A percentile compares a stretch with the other conserved stretches of the same genome.
phyloP scores from a whole-genome alignment of 805 yeast species.

The Priceomyces castillae region DNA sequence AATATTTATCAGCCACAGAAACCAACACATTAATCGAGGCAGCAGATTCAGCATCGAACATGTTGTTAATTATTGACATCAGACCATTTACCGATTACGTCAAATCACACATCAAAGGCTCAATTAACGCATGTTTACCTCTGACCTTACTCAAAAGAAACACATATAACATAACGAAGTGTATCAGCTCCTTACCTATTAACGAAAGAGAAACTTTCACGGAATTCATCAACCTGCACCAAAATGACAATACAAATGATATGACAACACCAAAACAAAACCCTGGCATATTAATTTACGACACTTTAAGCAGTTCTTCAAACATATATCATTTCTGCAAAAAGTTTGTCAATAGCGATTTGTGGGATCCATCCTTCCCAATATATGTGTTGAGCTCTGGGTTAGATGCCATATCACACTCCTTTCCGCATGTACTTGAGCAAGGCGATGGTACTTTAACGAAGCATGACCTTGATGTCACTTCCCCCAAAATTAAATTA shows the following conservation, averaged over 20 bases:
- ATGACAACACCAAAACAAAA: neutral
- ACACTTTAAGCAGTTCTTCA: slow-evolving; percentile 34
- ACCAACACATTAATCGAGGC: slow-evolving; percentile 14
- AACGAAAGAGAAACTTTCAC: slow-evolving; percentile 45
- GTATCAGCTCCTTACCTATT: slow-evolving; percentile 57
- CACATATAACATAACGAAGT: slow-evolving; percentile 62
- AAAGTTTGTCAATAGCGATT: slow-evolving; percentile 40
- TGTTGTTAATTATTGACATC: slow-evolving; percentile 61
- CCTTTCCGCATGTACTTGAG: slow-evolving; percentile 18
- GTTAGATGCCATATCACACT: slow-evolving; percentile 31
- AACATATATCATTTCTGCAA: slow-evolving; percentile 47
- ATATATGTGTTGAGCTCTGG: slow-evolving; percentile 44
- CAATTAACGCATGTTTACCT: slow-evolving; percentile 82
- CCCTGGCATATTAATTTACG: slow-evolving; percentile 43
- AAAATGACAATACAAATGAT: neutral
- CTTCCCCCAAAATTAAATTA: neutral
- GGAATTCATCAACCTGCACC: neutral
- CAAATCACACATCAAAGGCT: slow-evolving; percentile 51
- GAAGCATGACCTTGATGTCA: neutral
- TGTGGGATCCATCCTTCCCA: slow-evolving; percentile 2
- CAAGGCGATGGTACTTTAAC: slow-evolving; percentile 13
- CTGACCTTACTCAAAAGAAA: slow-evolving; percentile 81
- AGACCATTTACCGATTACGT: slow-evolving; percentile 77
- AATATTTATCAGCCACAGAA: slow-evolving; percentile 14
- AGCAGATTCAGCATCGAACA: slow-evolving; percentile 6